phyloP scores from a whole-genome alignment of 306 rosid genomes.

The Sechiopsis laciniata region DNA sequence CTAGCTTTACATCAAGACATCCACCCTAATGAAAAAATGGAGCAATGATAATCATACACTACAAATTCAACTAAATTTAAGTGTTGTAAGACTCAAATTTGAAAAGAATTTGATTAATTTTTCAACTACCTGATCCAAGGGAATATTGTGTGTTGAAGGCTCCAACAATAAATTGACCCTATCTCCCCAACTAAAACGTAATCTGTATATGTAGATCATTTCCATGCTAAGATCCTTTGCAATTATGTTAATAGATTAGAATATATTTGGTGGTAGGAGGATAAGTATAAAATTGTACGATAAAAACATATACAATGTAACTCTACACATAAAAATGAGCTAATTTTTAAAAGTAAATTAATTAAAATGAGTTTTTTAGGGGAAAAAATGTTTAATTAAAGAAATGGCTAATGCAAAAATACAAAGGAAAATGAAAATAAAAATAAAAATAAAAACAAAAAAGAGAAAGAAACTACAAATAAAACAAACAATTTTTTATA shows the following conservation, averaged over 20 bases:
- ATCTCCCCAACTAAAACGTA: slow-evolving; percentile 52
- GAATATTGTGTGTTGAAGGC: slow-evolving; percentile 47
- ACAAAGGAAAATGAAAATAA: no score
- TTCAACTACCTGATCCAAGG: slow-evolving; percentile 41
- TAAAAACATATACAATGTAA: not conserved
- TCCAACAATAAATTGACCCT: slow-evolving; percentile 47
- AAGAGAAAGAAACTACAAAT: no score
- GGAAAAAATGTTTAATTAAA: no score
- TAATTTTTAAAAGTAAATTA: not conserved
- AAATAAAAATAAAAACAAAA: no score
- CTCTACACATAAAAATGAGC: not conserved
- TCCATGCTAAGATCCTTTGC: slow-evolving; percentile 62
- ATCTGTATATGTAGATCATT: slow-evolving; percentile 43
- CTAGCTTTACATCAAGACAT: slow-evolving; percentile 73
- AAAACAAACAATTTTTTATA: no score
- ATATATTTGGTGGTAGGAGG: slow-evolving; percentile 11
- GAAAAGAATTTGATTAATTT: slow-evolving; percentile 12
- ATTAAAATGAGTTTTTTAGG: not conserved
- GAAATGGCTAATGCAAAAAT: no score
- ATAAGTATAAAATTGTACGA: not conserved
- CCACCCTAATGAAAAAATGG: slow-evolving; percentile 53
- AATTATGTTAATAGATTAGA: slow-evolving; percentile 24
- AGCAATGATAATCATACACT: slow-evolving; percentile 24
- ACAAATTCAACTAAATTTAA: slow-evolving; percentile 12
- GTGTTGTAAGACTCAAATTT: slow-evolving; percentile 16